A percentile compares a stretch with the other conserved stretches of the same genome.
These are phyloP conservation scores for Puccinia brachypodii DNA, from an alignment of 1,284 basidiomycete species.

Conservation along the genomic window DNA sequence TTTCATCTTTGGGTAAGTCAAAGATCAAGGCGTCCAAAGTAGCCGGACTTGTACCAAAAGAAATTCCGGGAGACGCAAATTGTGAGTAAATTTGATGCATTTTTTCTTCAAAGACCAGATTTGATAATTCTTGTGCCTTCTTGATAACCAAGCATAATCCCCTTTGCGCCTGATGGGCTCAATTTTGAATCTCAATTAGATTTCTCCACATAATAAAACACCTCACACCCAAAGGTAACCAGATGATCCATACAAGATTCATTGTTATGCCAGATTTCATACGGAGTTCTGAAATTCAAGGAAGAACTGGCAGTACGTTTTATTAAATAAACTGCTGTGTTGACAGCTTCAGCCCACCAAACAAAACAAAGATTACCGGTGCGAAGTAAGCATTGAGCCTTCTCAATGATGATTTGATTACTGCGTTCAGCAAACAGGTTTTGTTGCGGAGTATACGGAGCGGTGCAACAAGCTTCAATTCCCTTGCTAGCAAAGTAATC, in stretches of 20 bases:
- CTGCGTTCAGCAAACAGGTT: not conserved
- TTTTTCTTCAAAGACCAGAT: not conserved
- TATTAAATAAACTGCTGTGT: not conserved
- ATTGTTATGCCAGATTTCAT: not conserved
- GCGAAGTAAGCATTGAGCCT: not conserved
- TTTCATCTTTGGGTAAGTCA: too few relatives aligned
- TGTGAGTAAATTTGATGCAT: not conserved
- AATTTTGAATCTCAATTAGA: not conserved
- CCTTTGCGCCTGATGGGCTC: not conserved
- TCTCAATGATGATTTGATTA: not conserved
- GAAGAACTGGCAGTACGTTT: not conserved
- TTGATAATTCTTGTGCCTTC: slow-evolving; percentile 15
- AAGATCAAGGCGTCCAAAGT: too few relatives aligned
- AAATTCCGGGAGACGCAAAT: not conserved
- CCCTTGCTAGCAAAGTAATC: not conserved
- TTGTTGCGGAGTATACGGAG: slow-evolving; percentile 3
- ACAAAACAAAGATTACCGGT: not conserved
- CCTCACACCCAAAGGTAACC: not conserved
- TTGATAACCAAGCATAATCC: not conserved
- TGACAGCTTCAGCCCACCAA: slow-evolving; percentile 12
- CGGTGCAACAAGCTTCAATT: not conserved
- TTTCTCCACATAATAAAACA: not conserved
- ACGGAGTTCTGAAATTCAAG: not conserved
- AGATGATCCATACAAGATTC: not conserved
- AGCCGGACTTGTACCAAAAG: not conserved